phyloP scores from a whole-genome alignment of 345 rosid species.

The Firmiana major region DNA sequence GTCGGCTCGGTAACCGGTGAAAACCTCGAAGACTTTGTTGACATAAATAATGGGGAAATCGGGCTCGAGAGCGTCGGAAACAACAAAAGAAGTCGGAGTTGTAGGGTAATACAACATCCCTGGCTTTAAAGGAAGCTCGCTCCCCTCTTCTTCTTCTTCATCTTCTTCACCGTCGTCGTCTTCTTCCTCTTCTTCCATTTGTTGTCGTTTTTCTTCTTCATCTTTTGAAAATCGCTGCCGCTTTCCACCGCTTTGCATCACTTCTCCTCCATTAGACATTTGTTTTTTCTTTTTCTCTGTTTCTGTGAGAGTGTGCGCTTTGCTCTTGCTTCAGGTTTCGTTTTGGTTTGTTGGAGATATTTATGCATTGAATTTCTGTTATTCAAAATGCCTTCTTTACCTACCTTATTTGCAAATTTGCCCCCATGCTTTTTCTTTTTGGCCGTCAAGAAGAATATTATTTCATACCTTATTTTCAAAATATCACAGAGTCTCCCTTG shows the following conservation, averaged over 20 bases:
- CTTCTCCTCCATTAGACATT: slow-evolving; percentile 32
- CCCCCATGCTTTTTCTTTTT: too few species aligned
- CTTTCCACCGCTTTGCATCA: slow-evolving; percentile 38
- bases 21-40: slow-evolving; percentile 76
- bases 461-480: too few species aligned
- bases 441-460: too few species aligned
- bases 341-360: slow-evolving; percentile 27
- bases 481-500: too few species aligned
- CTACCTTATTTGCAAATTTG: too few species aligned
- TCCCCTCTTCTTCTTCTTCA: slow-evolving; percentile 17
- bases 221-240: slow-evolving; percentile 42
- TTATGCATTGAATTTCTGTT: slow-evolving; percentile 7
- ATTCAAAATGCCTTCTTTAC: neutral
- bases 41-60: slow-evolving; percentile 88
- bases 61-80: slow-evolving; percentile 74
- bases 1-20: slow-evolving; percentile 86
- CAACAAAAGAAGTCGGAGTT: slow-evolving; percentile 66
- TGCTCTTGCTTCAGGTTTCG: too few species aligned
- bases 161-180: slow-evolving; percentile 22
- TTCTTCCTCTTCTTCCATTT: slow-evolving; percentile 19
- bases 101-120: slow-evolving; percentile 48
- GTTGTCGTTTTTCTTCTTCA: slow-evolving; percentile 11
- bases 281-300: neutral
- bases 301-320: too few species aligned
- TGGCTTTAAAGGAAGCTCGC: slow-evolving; percentile 27